Percentiles rank a stretch among this genome's conserved stretches.
Conservation (phyloP, 129 eudicot genomes). For the Scalesia atractyloides region DNA sequence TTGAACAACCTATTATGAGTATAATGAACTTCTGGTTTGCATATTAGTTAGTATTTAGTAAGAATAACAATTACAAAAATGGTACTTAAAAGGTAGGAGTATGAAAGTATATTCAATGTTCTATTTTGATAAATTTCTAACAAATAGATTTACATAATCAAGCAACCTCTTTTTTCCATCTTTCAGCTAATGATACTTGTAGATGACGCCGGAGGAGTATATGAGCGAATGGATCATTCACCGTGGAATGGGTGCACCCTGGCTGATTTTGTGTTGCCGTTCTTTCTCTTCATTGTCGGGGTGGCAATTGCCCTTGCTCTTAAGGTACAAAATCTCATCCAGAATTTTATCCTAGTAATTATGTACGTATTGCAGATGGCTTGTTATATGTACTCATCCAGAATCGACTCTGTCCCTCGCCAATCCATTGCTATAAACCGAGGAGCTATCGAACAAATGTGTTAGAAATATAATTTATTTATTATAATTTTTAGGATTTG, state of each 20-base stretch:
- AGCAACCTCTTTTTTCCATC: not conserved
- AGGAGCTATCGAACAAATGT: too few species aligned
- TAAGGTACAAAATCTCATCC: conserved; percentile 45
- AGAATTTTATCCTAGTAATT: too few species aligned
- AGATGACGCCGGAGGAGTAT: conserved; percentile 77
- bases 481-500: too few species aligned
- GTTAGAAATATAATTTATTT: too few species aligned
- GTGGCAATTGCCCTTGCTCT: conserved; percentile 87
- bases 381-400: too few species aligned
- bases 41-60: not conserved
- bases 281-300: conserved; percentile 84
- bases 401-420: too few species aligned
- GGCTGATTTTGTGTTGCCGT: conserved; percentile 91
- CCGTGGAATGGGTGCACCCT: conserved; percentile 94
- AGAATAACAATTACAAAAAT: not conserved
- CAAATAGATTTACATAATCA: not conserved
- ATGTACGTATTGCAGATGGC: too few species aligned
- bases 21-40: not conserved
- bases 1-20: not conserved
- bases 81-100: not conserved
- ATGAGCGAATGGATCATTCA: conserved; percentile 67
- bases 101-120: not conserved
- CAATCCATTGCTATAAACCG: too few species aligned
- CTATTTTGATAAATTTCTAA: too few species aligned
- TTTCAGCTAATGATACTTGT: conserved; percentile 76